Conservation (phyloP, 208 protist species). For the Vickermania spadyakhi region DNA sequence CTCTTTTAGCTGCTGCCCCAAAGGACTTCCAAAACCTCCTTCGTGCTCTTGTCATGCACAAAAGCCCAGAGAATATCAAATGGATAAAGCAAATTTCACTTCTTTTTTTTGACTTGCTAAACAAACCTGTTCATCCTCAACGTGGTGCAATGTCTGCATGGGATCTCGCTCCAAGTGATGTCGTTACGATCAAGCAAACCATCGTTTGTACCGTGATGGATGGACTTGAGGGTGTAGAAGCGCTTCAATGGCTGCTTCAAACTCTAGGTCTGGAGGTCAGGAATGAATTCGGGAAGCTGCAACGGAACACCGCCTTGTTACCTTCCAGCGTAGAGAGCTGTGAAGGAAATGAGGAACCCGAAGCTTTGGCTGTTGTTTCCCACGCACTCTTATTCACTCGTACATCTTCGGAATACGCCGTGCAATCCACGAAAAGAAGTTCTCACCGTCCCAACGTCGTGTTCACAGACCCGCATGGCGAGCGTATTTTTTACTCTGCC, state of each 20-base stretch:
- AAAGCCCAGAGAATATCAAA: neutral
- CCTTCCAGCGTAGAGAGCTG: too few species aligned
- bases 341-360: too few species aligned
- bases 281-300: too few species aligned
- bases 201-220: conserved; percentile 24
- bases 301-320: too few species aligned
- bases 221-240: conserved; percentile 7
- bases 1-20: conserved; percentile 12
- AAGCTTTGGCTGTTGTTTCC: too few species aligned
- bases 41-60: conserved; percentile 1
- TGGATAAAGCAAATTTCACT: conserved; percentile 12
- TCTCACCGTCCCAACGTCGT: too few species aligned
- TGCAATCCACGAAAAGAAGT: too few species aligned
- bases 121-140: conserved; percentile 45
- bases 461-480: neutral
- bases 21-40: conserved; percentile 19
- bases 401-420: too few species aligned
- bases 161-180: conserved; percentile 23
- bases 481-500: neutral
- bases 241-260: conserved; percentile 19
- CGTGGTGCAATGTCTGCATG: conserved; percentile 22
- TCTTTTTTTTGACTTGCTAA: conserved; percentile 38
- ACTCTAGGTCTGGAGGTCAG: conserved; percentile 1
- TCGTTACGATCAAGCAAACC: conserved; percentile 9
- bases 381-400: too few species aligned